Percentiles rank a stretch among this genome's conserved stretches.
Conservation (phyloP, 371 early-diverging fungal species). For the Lichtheimia ramosa region DNA sequence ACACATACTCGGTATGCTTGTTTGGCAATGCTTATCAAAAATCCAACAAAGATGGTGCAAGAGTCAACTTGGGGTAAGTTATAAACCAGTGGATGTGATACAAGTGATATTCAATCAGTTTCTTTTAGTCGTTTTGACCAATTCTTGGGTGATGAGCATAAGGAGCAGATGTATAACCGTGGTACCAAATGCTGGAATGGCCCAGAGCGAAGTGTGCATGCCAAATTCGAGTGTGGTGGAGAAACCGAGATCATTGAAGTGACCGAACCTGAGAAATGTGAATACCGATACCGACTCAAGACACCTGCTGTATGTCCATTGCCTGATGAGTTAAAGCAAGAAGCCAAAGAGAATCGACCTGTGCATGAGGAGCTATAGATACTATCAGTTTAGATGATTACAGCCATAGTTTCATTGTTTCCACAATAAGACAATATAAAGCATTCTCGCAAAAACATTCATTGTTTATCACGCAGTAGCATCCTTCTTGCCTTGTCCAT, state of each 20-base stretch:
- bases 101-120: slow-evolving; percentile 3
- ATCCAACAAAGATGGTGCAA: slow-evolving; percentile 53
- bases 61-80: slow-evolving; percentile 72
- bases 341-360: background rate
- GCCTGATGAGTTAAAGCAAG: slow-evolving; percentile 8
- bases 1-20: slow-evolving; percentile 84
- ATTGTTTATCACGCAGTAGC: too few species aligned
- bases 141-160: slow-evolving; percentile 41
- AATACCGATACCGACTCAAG: slow-evolving; percentile 70
- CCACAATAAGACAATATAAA: too few species aligned
- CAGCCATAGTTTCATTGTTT: too few species aligned
- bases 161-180: slow-evolving; percentile 60
- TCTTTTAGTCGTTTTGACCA: slow-evolving; percentile 29
- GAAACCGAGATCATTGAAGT: slow-evolving; percentile 69
- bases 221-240: slow-evolving; percentile 64
- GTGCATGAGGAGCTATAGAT: background rate
- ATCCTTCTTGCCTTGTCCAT: too few species aligned
- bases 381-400: too few species aligned
- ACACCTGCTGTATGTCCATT: slow-evolving; percentile 79
- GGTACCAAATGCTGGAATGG: slow-evolving; percentile 95
- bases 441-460: too few species aligned
- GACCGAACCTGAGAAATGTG: slow-evolving; percentile 92
- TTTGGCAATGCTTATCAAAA: slow-evolving; percentile 77
- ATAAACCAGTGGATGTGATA: background rate
- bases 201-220: slow-evolving; percentile 69